Conservation (phyloP, 2,329 filamentous ascomycete genomes). For the Tolypocladium sp. region DNA sequence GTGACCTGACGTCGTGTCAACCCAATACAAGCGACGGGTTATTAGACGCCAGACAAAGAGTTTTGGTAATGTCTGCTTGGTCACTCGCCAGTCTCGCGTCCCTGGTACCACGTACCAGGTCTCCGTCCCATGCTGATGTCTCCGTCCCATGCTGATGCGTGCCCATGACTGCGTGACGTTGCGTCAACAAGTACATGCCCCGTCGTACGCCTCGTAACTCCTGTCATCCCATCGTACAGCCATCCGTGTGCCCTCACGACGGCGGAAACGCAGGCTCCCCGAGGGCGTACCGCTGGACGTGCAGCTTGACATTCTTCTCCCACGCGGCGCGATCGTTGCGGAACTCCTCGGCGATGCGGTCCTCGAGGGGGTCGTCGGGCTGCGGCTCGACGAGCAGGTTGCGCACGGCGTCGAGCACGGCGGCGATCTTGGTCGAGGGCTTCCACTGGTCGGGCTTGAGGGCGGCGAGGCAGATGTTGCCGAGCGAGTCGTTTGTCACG, state of each 20-base stretch:
- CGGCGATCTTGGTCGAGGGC: constrained; percentile 66
- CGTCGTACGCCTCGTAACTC: not conserved
- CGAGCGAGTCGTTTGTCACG: constrained; percentile 76
- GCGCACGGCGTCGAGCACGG: constrained; percentile 69
- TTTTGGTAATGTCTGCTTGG: too few species aligned
- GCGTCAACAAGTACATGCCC: not conserved
- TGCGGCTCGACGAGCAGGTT: constrained; percentile 71
- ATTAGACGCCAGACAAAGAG: too few species aligned
- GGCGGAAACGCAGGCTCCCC: constrained; percentile 25
- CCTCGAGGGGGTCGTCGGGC: constrained; percentile 83
- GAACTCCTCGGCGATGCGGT: constrained; percentile 77
- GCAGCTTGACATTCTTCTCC: constrained; percentile 65
- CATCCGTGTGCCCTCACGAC: not conserved
- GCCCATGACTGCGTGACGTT: not conserved
- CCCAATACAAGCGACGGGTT: too few species aligned
- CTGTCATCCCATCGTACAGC: not conserved
- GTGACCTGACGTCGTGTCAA: not conserved
- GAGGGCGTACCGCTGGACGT: constrained; percentile 64
- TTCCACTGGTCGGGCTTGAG: constrained; percentile 89
- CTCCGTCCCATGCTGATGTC: not conserved
- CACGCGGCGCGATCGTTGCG: constrained; percentile 58
- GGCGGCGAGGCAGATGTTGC: constrained; percentile 77
- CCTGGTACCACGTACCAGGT: not conserved
- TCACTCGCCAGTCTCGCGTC: too few species aligned
- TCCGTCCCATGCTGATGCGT: not conserved